Percentiles rank a stretch among this genome's conserved stretches.
Evolutionary conservation across 495 filamentous ascomycete genomes (phyloP).

Genomic region (Aspergillus bertholletiae): DNA sequence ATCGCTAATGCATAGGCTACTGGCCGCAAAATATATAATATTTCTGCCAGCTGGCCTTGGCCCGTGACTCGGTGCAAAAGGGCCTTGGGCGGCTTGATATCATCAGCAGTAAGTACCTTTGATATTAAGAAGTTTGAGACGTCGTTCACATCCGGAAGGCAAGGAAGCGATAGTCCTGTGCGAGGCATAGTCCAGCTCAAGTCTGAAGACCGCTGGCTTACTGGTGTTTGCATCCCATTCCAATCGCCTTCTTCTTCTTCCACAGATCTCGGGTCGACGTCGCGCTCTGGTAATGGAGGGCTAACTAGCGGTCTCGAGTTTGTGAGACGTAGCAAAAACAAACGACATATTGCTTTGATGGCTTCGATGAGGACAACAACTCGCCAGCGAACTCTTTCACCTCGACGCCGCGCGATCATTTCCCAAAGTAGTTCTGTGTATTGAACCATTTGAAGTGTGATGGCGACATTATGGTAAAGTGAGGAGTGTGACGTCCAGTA

Average conservation of each 20-base stretch:
- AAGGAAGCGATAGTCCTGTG: conserved; percentile 79
- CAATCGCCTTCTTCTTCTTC: conserved; percentile 50
- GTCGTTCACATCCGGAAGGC: conserved; percentile 71
- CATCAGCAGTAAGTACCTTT: conserved; percentile 92
- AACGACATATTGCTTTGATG: conserved; percentile 80
- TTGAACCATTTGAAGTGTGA: conserved; percentile 80
- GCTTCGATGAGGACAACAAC: conserved; percentile 83
- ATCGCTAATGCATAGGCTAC: conserved; percentile 85
- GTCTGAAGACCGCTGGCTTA: conserved; percentile 42
- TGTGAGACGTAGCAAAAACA: conserved; percentile 80
- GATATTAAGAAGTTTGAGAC: conserved; percentile 81
- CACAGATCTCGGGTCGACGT: conserved; percentile 60
- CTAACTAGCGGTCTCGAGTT: conserved; percentile 79
- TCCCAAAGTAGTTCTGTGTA: conserved; percentile 90
- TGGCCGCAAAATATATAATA: conserved; percentile 86
- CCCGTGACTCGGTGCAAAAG: conserved; percentile 70
- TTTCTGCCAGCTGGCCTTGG: conserved; percentile 75
- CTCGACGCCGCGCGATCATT: conserved; percentile 78
- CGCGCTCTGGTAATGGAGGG: conserved; percentile 82
- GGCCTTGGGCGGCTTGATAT: conserved; percentile 84
- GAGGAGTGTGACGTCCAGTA: conserved; percentile 78
- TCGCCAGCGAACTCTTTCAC: conserved; percentile 82
- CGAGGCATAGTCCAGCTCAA: conserved; percentile 90
- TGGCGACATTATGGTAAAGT: conserved; percentile 72
- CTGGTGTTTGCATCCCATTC: conserved; percentile 47